phyloP scores from a whole-genome alignment of 1,139 yeast species.

The Pichia inconspicua region DNA sequence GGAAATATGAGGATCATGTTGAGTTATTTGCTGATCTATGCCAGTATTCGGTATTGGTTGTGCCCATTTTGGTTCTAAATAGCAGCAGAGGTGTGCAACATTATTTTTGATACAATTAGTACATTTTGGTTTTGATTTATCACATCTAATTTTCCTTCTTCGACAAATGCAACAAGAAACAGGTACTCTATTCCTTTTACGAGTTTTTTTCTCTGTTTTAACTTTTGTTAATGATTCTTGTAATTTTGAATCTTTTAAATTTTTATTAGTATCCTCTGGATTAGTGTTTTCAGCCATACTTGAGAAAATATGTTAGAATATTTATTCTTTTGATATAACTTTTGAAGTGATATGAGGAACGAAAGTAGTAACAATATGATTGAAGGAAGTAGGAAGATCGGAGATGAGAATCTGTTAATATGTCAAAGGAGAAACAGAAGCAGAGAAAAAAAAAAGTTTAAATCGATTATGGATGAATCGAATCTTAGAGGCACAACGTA shows the following conservation, averaged over 20 bases:
- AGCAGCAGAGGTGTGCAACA: constrained; percentile 64
- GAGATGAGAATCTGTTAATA: no score
- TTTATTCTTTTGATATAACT: no score
- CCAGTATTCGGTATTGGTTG: constrained; percentile 20
- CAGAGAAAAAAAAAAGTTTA: not conserved
- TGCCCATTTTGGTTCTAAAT: constrained; percentile 56
- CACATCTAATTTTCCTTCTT: constrained; percentile 48
- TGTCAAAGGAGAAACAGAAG: not conserved
- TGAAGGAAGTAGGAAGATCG: not conserved
- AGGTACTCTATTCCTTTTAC: constrained; percentile 39
- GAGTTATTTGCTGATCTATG: not conserved
- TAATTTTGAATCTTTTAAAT: not conserved
- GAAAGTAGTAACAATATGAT: no score
- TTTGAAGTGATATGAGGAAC: no score
- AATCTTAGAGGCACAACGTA: not conserved
- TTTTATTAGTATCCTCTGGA: not conserved
- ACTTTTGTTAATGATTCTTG: not conserved
- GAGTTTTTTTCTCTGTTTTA: constrained; percentile 14
- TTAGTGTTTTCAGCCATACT: not conserved
- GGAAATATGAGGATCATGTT: not conserved
- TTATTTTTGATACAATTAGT: constrained; percentile 66
- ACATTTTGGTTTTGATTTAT: constrained; percentile 61
- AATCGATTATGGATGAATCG: not conserved
- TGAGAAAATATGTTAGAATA: no score
- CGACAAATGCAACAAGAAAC: constrained; percentile 43